A percentile compares a stretch with the other conserved stretches of the same genome.
phyloP scores from a whole-genome alignment of 441 rosid species.

The Euphorbia celastroides region DNA sequence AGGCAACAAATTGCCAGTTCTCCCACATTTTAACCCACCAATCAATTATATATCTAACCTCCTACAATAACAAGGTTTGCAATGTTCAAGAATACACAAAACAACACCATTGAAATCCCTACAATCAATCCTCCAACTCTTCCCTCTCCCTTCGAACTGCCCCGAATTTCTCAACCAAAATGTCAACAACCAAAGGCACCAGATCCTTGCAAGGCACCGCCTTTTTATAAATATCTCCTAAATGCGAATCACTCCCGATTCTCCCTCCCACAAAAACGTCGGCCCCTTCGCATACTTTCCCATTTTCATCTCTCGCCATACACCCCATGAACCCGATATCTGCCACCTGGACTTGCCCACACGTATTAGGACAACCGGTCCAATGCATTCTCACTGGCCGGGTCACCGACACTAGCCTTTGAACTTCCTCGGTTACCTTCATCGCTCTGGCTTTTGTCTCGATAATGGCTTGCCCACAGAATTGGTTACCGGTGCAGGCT shows the following conservation, averaged over 20 bases:
- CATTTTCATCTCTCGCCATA: conserved; percentile 76
- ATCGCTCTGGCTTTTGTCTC: conserved; percentile 89
- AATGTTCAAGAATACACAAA: no score
- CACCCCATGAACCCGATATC: conserved; percentile 97
- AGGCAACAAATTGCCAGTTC: not conserved
- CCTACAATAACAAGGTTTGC: not conserved
- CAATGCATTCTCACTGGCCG: conserved; percentile 82
- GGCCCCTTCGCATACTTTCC: conserved; percentile 68
- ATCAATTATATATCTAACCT: not conserved
- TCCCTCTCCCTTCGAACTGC: conserved; percentile 85
- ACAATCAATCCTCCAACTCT: conserved; percentile 50
- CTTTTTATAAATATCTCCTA: conserved; percentile 72
- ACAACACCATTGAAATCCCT: not conserved
- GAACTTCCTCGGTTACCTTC: conserved; percentile 81
- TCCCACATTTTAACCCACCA: not conserved
- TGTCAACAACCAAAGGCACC: conserved; percentile 72
- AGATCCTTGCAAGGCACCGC: conserved; percentile 76
- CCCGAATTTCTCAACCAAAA: conserved; percentile 68
- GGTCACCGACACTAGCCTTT: conserved; percentile 57
- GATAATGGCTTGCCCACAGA: conserved; percentile 88
- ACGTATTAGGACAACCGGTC: conserved; percentile 95
- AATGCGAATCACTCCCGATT: conserved; percentile 81
- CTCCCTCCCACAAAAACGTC: conserved; percentile 81
- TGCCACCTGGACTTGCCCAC: conserved; percentile 93
- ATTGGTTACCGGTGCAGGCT: conserved; percentile 91